Conservation (phyloP, 2,329 filamentous ascomycete species). For the Rosellinia necatrix region DNA sequence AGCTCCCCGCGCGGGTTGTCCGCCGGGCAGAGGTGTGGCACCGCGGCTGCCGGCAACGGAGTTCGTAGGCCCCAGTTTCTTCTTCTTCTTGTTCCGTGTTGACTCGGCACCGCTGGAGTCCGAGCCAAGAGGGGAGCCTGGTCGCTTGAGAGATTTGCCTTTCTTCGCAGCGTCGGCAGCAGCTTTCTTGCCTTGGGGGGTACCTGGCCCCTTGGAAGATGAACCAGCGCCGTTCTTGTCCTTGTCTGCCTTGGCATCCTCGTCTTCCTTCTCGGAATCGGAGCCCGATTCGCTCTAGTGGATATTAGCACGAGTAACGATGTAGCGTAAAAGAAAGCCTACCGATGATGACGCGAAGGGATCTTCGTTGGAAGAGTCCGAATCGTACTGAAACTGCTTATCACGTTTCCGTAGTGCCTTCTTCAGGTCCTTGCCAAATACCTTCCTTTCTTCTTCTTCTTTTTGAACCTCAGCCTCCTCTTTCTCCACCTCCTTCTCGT, state of each 20-base stretch:
- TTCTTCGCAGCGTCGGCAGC: slow-evolving; percentile 56
- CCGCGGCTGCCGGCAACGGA: slow-evolving; percentile 58
- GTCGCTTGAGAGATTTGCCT: slow-evolving; percentile 73
- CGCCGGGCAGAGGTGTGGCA: slow-evolving; percentile 57
- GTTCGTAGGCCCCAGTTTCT: slow-evolving; percentile 43
- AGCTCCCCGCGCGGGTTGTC: slow-evolving; percentile 52
- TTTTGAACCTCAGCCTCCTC: slow-evolving; percentile 72
- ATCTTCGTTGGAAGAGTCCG: slow-evolving; percentile 61
- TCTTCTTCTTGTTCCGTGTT: slow-evolving; percentile 76
- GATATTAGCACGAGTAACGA: too few species aligned
- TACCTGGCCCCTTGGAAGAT: slow-evolving; percentile 71
- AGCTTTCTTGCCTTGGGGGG: slow-evolving; percentile 55
- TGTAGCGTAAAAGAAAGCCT: too few species aligned
- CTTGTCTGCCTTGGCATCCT: slow-evolving; percentile 48
- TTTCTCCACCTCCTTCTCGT: slow-evolving; percentile 74
- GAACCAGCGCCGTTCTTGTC: slow-evolving; percentile 58
- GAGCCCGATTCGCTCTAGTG: slow-evolving; percentile 46
- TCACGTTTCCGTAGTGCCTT: slow-evolving; percentile 85
- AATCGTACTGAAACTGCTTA: slow-evolving; percentile 84
- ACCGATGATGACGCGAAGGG: slow-evolving; percentile 57
- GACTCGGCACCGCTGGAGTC: slow-evolving; percentile 94
- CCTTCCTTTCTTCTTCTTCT: slow-evolving; percentile 70
- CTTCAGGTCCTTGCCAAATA: slow-evolving; percentile 75
- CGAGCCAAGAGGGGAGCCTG: slow-evolving; percentile 83
- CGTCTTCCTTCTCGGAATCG: slow-evolving; percentile 47